phyloP scores from a whole-genome alignment of 2,329 filamentous ascomycete species.

The Zymoseptoria ardabiliae region DNA sequence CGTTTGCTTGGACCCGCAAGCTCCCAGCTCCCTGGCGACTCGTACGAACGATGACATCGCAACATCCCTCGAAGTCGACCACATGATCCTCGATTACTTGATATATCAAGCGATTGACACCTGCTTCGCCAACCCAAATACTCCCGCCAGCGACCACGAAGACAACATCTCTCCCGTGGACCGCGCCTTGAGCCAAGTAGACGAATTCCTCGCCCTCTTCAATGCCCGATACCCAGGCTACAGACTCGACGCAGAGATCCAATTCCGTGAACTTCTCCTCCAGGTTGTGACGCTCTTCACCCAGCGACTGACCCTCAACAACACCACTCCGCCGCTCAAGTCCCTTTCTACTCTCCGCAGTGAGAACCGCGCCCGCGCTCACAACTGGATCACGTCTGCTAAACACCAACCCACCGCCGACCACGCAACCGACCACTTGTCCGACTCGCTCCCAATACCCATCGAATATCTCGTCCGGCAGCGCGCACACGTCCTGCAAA shows the following conservation, averaged over 20 bases:
- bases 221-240: conserved; percentile 32
- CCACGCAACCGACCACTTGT: conserved; percentile 7
- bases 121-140: conserved; percentile 30
- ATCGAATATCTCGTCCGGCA: conserved; percentile 15
- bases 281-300: conserved; percentile 41
- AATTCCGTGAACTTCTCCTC: conserved; percentile 44
- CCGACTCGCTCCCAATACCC: conserved; percentile 11
- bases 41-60: conserved; percentile 24
- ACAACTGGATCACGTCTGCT: conserved; percentile 19
- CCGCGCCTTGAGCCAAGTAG: conserved; percentile 14
- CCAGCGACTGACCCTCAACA: conserved; percentile 33
- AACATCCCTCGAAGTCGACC: conserved; percentile 42
- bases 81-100: conserved; percentile 52
- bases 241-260: conserved; percentile 33
- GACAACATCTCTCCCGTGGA: conserved; percentile 2
- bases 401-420: conserved; percentile 13
- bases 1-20: background rate
- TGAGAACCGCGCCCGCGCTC: conserved; percentile 30
- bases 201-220: conserved; percentile 41
- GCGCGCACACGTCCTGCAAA: conserved; percentile 19
- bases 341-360: conserved; percentile 32
- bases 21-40: conserved; percentile 7
- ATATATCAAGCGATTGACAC: conserved; percentile 40
- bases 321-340: conserved; percentile 32
- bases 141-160: background rate